Conservation (phyloP, 1,284 basidiomycete species). For the Malassezia vespertilionis region DNA sequence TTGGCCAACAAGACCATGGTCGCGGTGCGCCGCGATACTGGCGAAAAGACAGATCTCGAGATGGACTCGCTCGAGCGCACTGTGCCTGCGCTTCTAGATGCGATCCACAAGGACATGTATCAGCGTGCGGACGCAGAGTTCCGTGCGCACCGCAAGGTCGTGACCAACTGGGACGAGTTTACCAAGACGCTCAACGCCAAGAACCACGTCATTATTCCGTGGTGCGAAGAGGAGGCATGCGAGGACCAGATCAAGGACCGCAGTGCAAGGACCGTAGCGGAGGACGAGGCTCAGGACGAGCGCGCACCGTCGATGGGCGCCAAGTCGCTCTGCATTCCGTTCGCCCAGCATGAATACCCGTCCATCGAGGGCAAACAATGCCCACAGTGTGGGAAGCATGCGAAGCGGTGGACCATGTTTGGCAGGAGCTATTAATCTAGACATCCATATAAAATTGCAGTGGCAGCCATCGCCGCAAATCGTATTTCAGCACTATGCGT, state of each 20-base stretch:
- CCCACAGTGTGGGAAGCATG: conserved; percentile 38
- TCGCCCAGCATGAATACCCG: conserved; percentile 62
- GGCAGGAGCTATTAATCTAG: conserved; percentile 42
- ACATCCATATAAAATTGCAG: too few relatives aligned
- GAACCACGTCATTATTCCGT: conserved; percentile 78
- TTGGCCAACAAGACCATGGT: conserved; percentile 71
- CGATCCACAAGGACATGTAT: conserved; percentile 85
- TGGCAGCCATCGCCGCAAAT: too few relatives aligned
- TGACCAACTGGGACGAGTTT: conserved; percentile 77
- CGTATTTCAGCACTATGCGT: too few relatives aligned
- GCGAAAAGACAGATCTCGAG: conserved; percentile 45
- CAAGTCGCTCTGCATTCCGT: conserved; percentile 93
- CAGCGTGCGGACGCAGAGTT: conserved; percentile 64
- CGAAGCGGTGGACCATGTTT: conserved; percentile 48
- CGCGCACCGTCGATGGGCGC: conserved; percentile 95
- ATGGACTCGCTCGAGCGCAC: conserved; percentile 17
- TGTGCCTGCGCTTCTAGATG: conserved; percentile 58
- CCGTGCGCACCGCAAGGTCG: conserved; percentile 61
- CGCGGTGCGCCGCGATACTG: conserved; percentile 77
- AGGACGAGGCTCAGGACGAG: conserved; percentile 52
- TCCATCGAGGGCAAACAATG: conserved; percentile 35
- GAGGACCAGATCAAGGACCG: conserved; percentile 98
- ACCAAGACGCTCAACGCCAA: conserved; percentile 82
- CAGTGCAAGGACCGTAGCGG: conserved; percentile 55
- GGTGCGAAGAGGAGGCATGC: conserved; percentile 88